Conservation (phyloP, 129 eudicot species). For the Artemisia argyi region DNA sequence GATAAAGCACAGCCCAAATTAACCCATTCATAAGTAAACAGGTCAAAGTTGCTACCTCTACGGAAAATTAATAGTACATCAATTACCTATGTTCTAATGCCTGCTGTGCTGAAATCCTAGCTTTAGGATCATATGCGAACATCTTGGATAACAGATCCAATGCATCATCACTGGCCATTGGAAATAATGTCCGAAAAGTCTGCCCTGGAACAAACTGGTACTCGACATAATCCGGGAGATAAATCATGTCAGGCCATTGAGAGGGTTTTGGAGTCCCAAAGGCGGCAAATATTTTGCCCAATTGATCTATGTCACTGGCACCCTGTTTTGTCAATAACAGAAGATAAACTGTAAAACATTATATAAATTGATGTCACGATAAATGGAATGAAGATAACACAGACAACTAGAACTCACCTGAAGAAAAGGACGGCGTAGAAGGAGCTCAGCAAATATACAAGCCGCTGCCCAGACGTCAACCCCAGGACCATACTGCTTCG, state of each 20-base stretch:
- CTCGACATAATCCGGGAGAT: conserved; percentile 88
- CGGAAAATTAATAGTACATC: too few relatives aligned
- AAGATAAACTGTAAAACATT: too few relatives aligned
- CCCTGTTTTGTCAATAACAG: conserved; percentile 61
- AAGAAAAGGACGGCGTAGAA: conserved; percentile 81
- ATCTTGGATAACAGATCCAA: conserved; percentile 85
- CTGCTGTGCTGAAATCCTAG: too few relatives aligned
- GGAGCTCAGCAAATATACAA: conserved; percentile 92
- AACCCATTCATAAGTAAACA: too few relatives aligned
- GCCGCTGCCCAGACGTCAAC: conserved; percentile 99
- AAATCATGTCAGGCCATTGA: conserved; percentile 86
- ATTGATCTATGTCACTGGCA: conserved; percentile 90
- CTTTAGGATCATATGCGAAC: too few relatives aligned
- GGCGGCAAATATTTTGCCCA: conserved; percentile 96
- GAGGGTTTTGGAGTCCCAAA: conserved; percentile 96
- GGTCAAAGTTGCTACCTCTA: too few relatives aligned
- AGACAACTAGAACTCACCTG: conserved; percentile 53
- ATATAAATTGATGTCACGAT: too few relatives aligned
- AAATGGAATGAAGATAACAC: background rate
- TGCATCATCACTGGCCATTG: conserved; percentile 89
- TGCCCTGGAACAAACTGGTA: conserved; percentile 85
- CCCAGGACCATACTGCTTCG: conserved; percentile 91
- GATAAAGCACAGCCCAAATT: too few relatives aligned
- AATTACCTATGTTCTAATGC: too few relatives aligned
- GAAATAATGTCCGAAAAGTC: conserved; percentile 73